Conservation (phyloP, 345 rosid genomes). For the Pistacia atlantica region DNA sequence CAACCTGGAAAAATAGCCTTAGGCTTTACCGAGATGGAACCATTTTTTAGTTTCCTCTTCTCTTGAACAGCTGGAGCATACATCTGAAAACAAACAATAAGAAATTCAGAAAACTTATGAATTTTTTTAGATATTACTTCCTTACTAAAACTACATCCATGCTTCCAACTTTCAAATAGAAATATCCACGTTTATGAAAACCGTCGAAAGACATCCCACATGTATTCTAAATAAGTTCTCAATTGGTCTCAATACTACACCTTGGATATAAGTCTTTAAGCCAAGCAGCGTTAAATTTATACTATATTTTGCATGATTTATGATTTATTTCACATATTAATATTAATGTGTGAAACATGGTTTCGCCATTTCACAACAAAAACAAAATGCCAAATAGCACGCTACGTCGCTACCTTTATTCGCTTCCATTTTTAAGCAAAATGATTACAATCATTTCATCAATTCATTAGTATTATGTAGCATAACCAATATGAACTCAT, state of each 20-base stretch:
- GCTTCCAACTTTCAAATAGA: neutral
- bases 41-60: conserved; percentile 72
- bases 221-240: neutral
- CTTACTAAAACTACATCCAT: neutral
- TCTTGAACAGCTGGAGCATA: conserved; percentile 75
- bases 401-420: neutral
- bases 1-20: conserved; percentile 74
- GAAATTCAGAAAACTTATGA: neutral
- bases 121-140: neutral
- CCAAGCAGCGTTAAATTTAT: no score
- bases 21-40: conserved; percentile 60
- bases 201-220: neutral
- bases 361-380: neutral
- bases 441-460: neutral
- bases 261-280: no score
- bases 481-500: neutral
- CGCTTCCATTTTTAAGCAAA: neutral
- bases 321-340: no score
- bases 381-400: neutral
- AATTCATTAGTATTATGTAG: neutral
- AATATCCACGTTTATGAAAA: neutral
- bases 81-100: conserved; percentile 47
- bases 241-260: no score
- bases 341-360: no score
- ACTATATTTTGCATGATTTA: no score